Evolutionary conservation across 1,139 yeast genomes (phyloP).

Genomic region (Zygotorulaspora mrakii): DNA sequence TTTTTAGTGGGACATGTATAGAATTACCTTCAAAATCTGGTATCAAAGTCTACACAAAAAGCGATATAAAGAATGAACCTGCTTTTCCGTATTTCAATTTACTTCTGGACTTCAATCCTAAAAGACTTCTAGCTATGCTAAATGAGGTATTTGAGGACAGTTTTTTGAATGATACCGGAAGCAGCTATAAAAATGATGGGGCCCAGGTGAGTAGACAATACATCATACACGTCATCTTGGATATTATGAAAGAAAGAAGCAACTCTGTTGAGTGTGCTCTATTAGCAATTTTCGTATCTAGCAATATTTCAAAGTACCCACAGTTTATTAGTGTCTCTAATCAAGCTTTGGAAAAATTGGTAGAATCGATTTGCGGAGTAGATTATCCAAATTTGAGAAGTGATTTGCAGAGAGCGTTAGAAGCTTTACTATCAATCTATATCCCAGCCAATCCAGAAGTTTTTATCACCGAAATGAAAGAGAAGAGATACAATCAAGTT

Average conservation of each 20-base stretch:
- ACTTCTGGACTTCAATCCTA: conserved; percentile 25
- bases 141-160: conserved; percentile 34
- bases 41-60: conserved; percentile 23
- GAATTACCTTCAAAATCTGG: conserved; percentile 44
- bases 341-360: conserved; percentile 46
- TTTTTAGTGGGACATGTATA: conserved; percentile 52
- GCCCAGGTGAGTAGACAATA: conserved; percentile 32
- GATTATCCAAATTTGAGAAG: conserved; percentile 33
- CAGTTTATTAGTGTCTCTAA: conserved; percentile 75
- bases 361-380: conserved; percentile 47
- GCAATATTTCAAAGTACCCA: conserved; percentile 74
- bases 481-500: conserved; percentile 54
- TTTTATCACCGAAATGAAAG: conserved; percentile 49
- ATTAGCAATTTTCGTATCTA: conserved; percentile 64
- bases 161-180: conserved; percentile 27
- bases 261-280: conserved; percentile 33
- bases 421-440: conserved; percentile 59
- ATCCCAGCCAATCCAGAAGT: conserved; percentile 48
- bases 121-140: conserved; percentile 26
- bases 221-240: conserved; percentile 33
- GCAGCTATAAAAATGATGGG: conserved; percentile 1
- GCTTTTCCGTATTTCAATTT: conserved; percentile 37
- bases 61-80: conserved; percentile 28
- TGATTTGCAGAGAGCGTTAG: conserved; percentile 70
- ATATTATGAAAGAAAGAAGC: conserved; percentile 19